These are phyloP conservation scores for Arthrinium phaeospermum DNA, from an alignment of 2,329 filamentous ascomycete genomes.

Conservation along the genomic window DNA sequence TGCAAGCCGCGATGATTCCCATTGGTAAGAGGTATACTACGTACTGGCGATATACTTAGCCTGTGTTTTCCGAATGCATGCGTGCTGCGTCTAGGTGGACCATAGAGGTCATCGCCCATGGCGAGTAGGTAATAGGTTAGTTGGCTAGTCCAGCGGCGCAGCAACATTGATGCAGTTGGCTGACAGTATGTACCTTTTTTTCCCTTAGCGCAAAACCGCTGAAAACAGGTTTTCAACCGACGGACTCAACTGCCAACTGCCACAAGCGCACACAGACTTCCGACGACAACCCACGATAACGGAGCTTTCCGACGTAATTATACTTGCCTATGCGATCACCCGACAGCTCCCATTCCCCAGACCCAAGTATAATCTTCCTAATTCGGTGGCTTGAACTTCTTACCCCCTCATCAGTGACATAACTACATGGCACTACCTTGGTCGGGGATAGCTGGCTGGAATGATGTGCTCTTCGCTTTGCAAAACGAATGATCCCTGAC, in stretches of 20 bases:
- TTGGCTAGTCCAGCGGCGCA: slow-evolving; percentile 1
- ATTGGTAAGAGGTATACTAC: neutral
- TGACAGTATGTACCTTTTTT: neutral
- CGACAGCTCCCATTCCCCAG: neutral
- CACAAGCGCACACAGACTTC: neutral
- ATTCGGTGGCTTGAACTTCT: neutral
- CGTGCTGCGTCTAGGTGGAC: slow-evolving; percentile 2
- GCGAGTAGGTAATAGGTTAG: neutral
- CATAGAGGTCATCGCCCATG: slow-evolving; percentile 4
- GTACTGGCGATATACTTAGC: neutral
- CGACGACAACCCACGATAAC: slow-evolving; percentile 8
- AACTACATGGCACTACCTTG: neutral
- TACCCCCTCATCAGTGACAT: neutral
- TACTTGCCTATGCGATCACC: neutral
- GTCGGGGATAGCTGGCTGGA: neutral
- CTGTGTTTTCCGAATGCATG: slow-evolving; percentile 9
- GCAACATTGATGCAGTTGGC: neutral
- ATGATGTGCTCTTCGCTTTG: neutral
- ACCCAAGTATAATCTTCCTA: neutral
- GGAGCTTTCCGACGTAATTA: neutral
- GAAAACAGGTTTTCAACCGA: slow-evolving; percentile 14
- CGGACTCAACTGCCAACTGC: neutral
- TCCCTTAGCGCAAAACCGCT: neutral
- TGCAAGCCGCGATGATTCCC: neutral
- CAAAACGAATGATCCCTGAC: neutral